phyloP scores from a whole-genome alignment of 2,329 filamentous ascomycete species.

The Aspergillus puulaauensis region DNA sequence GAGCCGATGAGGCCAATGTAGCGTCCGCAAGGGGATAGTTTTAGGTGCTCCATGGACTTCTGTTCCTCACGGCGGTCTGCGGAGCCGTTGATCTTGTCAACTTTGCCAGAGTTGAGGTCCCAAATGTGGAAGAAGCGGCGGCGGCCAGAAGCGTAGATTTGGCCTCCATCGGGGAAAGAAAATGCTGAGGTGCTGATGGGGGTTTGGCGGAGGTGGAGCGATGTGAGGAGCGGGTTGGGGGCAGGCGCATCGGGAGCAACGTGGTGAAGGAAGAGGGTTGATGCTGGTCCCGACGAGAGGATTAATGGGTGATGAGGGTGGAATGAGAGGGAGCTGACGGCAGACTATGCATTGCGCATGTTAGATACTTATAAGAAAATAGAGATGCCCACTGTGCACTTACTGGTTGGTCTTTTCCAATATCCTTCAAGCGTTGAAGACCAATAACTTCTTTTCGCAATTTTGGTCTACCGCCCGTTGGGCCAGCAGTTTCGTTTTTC shows the following conservation, averaged over 20 bases:
- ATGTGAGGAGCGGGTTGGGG: conserved; percentile 86
- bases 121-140: conserved; percentile 92
- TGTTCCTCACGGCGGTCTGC: conserved; percentile 74
- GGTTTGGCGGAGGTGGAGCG: conserved; percentile 79
- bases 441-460: conserved; percentile 84
- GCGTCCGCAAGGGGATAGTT: conserved; percentile 78
- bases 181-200: conserved; percentile 85
- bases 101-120: conserved; percentile 77
- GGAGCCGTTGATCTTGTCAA: conserved; percentile 78
- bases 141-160: conserved; percentile 84
- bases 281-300: conserved; percentile 82
- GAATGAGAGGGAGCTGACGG: conserved; percentile 82
- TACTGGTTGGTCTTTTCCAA: conserved; percentile 72
- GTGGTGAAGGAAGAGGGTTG: conserved; percentile 85
- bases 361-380: neutral
- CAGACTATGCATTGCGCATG: conserved; percentile 47
- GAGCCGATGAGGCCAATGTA: conserved; percentile 83
- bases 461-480: conserved; percentile 60
- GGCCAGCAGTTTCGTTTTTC: conserved; percentile 45
- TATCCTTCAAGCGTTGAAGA: conserved; percentile 85
- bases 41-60: conserved; percentile 87
- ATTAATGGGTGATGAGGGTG: conserved; percentile 87
- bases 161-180: conserved; percentile 67
- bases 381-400: conserved; percentile 22
- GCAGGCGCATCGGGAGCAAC: conserved; percentile 73